Conservation (phyloP, 1,284 basidiomycete genomes). For the Ceratobasidium sp. region DNA sequence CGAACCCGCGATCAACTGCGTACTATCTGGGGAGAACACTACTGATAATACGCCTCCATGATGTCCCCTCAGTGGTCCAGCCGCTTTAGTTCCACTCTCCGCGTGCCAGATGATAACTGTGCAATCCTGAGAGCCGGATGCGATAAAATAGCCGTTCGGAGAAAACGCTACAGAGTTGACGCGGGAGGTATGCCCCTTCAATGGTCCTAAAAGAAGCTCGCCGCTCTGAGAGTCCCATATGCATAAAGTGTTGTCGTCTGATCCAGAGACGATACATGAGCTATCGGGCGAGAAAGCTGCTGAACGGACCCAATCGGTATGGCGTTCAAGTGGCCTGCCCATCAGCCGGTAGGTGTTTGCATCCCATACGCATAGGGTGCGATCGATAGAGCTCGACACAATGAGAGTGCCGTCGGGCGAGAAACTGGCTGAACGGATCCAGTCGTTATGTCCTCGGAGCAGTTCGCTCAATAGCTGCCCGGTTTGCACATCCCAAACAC, state of each 20-base stretch:
- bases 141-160: background rate
- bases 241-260: background rate
- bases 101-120: constrained; percentile 6
- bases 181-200: background rate
- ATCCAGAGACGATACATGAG: background rate
- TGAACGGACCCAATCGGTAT: background rate
- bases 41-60: background rate
- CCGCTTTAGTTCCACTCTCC: background rate
- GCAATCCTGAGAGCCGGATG: background rate
- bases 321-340: background rate
- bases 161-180: constrained; percentile 5
- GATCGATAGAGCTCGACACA: background rate
- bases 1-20: background rate
- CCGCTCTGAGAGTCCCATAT: background rate
- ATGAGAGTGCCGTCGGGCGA: constrained; percentile 17
- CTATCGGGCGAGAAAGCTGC: constrained; percentile 3
- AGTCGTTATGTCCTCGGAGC: constrained; percentile 32
- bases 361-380: background rate
- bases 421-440: constrained; percentile 5
- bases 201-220: background rate
- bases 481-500: constrained; percentile 39
- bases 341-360: background rate
- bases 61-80: background rate
- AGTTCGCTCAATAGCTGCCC: constrained; percentile 1
- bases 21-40: constrained; percentile 4